Percentiles rank a stretch among this genome's conserved stretches.
Evolutionary conservation across 2,329 filamentous ascomycete species (phyloP).

Genomic region (Pochonia chlamydosporia): DNA sequence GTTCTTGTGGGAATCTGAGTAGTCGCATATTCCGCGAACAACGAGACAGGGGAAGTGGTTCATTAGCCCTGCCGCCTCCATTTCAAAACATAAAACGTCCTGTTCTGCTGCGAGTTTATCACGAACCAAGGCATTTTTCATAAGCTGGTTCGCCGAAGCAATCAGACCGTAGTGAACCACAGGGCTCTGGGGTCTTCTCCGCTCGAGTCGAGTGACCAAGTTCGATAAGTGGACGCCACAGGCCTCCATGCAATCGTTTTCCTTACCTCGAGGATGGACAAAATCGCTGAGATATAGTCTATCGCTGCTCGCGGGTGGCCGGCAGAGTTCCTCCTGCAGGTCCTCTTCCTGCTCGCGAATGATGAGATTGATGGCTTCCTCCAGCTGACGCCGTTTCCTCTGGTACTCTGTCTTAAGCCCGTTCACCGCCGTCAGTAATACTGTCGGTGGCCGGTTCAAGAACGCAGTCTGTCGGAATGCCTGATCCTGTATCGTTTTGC

Average conservation of each 20-base stretch:
- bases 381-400: slow-evolving; percentile 8
- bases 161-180: slow-evolving; percentile 15
- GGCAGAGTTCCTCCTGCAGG: slow-evolving; percentile 1
- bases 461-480: slow-evolving; percentile 6
- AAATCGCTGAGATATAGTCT: slow-evolving; percentile 4
- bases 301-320: slow-evolving; percentile 3
- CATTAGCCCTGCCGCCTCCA: slow-evolving; percentile 25
- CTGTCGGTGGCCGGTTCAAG: slow-evolving; percentile 12
- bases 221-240: neutral
- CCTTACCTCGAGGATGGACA: neutral
- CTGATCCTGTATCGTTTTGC: slow-evolving; percentile 13
- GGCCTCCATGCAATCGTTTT: neutral
- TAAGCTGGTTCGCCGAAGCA: slow-evolving; percentile 1
- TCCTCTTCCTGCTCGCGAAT: neutral
- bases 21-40: slow-evolving; percentile 30
- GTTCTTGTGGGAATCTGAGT: slow-evolving; percentile 27
- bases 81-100: slow-evolving; percentile 16
- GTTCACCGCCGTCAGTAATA: slow-evolving; percentile 8
- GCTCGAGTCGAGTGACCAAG: neutral
- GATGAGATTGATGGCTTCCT: neutral
- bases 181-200: slow-evolving; percentile 2
- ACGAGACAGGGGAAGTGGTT: slow-evolving; percentile 23
- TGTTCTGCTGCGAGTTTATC: slow-evolving; percentile 18
- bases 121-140: neutral
- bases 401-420: neutral